Base-by-base conservation (phyloP, 495 filamentous ascomycete species). In the Penicillium cataractarum region DNA sequence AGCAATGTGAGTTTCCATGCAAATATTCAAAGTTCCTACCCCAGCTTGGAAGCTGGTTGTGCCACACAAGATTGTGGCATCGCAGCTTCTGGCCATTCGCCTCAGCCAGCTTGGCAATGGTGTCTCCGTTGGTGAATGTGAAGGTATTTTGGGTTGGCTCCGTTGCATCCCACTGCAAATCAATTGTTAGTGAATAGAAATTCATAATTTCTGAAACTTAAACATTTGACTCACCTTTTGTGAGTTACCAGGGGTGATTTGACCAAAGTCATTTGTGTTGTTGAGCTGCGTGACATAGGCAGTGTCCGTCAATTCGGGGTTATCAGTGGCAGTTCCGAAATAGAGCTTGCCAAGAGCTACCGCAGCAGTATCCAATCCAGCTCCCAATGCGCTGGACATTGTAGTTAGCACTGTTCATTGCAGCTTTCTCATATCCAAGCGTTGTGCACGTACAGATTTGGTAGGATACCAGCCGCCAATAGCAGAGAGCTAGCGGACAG, bases 61-160 rank as follows among this genome's bases (percentile, higher is more conserved):
- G 73, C 86, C 84, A 90, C 5, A 87, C 81, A n/a, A 88, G 72
- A 9, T 81, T 86, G 67, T 89, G 85, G 59, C 85, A 88, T 32
- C 85, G 70, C 42, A 89, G 64, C 21, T 77, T 67, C 72, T 89
- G 82, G 42, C 78, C 78, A 58, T 87, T 85, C n/a, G 55, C 62
- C 63, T 77, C 71, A 4, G 87, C 84, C 32, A 83, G 67, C 54
- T 78, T 66, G 21, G 81, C 74, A 64, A 87, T 74, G 57, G 74
- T 75, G 59, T 87, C 83, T 17, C 83, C 85, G 0, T 67, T 66
- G 19, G 66, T 65, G 65, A 74, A 88, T 50, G 67, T 80, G 75
- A 89, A 90, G 29, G 65, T 62, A 40, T 77, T 77, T 42, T 75
- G 71, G 0, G 69, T 61, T n/a, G 83, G 82, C 62, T 86, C 81